Evolutionary conservation across 345 rosid species (phyloP).

Genomic region (Salix exigua): DNA sequence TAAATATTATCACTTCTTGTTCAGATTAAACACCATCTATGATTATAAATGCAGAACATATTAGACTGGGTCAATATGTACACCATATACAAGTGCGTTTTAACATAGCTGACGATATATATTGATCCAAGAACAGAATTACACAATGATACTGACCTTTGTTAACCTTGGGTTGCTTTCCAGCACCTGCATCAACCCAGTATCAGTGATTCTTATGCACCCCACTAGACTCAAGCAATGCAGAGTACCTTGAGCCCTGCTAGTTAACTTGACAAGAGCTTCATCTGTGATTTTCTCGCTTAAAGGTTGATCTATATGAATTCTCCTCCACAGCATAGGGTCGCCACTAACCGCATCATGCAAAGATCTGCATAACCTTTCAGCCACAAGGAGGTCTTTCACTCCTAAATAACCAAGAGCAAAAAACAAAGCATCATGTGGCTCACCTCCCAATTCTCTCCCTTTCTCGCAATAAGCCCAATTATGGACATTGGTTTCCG

Average conservation of each 20-base stretch:
- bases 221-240: slow-evolving; percentile 15
- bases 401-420: slow-evolving; percentile 14
- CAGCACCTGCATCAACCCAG: slow-evolving; percentile 23
- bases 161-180: slow-evolving; percentile 16
- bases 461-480: neutral
- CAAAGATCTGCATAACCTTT: slow-evolving; percentile 17
- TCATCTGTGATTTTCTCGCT: slow-evolving; percentile 16
- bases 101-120: neutral
- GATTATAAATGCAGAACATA: neutral
- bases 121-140: neutral
- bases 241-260: slow-evolving; percentile 21
- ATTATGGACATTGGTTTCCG: neutral
- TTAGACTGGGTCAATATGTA: too few species aligned
- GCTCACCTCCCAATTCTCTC: slow-evolving; percentile 12
- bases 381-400: slow-evolving; percentile 9
- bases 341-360: slow-evolving; percentile 13
- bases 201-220: slow-evolving; percentile 8
- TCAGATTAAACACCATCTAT: neutral
- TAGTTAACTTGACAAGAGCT: slow-evolving; percentile 5
- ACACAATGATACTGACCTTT: slow-evolving; percentile 8
- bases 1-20: too few species aligned
- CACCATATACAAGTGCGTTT: neutral
- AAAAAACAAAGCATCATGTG: slow-evolving; percentile 17
- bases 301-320: slow-evolving; percentile 11
- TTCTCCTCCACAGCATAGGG: slow-evolving; percentile 17